Evolutionary conservation across 2,329 filamentous ascomycete species (phyloP).

Genomic region (Colletotrichum cordylinicola): DNA sequence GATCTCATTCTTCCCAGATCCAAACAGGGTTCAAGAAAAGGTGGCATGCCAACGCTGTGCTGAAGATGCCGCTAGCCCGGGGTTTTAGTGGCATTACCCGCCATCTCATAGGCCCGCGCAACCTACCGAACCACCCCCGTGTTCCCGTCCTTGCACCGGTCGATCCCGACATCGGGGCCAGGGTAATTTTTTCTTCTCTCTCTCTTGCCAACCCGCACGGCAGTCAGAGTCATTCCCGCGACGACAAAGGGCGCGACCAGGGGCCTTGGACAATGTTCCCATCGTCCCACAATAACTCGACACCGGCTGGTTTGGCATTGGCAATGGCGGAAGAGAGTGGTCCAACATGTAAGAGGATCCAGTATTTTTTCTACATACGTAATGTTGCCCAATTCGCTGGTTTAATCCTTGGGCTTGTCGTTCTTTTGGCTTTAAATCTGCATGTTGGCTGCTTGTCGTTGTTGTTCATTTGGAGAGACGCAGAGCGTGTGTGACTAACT

Average conservation of each 20-base stretch:
- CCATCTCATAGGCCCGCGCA: constrained; percentile 1
- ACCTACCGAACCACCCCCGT: constrained; percentile 5
- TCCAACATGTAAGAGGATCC: constrained; percentile 23
- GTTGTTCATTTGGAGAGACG: not conserved
- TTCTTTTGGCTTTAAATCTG: not conserved
- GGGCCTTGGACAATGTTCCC: constrained; percentile 5
- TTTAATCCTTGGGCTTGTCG: not conserved
- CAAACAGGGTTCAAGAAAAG: not conserved
- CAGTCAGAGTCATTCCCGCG: not conserved
- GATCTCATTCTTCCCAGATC: not conserved
- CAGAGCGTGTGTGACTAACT: constrained; percentile 3
- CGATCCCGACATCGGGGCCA: constrained; percentile 22
- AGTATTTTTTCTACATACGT: constrained; percentile 13
- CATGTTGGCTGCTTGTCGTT: not conserved
- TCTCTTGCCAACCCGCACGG: not conserved
- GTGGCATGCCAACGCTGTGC: not conserved
- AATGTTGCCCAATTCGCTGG: constrained; percentile 5
- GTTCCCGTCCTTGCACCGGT: constrained; percentile 13
- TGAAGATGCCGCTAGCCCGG: constrained; percentile 4
- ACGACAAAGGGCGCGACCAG: constrained; percentile 20
- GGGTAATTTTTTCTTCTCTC: not conserved
- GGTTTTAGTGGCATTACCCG: not conserved
- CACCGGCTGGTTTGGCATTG: constrained; percentile 11
- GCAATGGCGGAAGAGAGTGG: constrained; percentile 23
- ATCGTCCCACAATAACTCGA: constrained; percentile 18